These are phyloP conservation scores for Rubus idaeus DNA, from an alignment of 306 rosid genomes.

Conservation along the genomic window DNA sequence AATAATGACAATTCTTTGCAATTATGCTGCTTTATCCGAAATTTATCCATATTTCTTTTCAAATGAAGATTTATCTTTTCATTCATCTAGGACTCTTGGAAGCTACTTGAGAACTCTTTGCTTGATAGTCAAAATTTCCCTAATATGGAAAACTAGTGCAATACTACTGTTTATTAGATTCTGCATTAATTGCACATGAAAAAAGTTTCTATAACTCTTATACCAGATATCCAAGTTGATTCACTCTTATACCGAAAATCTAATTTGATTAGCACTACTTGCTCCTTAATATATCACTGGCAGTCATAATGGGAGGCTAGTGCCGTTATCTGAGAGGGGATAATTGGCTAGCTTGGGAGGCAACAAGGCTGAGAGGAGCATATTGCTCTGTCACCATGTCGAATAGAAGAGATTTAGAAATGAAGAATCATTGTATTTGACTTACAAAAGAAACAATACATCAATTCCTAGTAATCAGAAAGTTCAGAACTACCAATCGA, in stretches of 20 bases:
- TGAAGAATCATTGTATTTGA: not conserved
- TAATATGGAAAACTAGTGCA: not conserved
- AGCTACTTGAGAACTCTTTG: not conserved
- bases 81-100: not conserved
- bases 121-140: not conserved
- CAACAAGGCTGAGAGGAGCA: not conserved
- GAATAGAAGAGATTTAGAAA: not conserved
- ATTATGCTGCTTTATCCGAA: not conserved
- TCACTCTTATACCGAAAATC: not conserved
- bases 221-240: not conserved
- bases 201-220: not conserved
- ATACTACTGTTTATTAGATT: not conserved
- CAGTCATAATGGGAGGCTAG: not conserved
- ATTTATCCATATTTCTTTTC: not conserved
- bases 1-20: not conserved
- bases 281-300: not conserved
- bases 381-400: not conserved
- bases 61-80: not conserved
- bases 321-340: not conserved
- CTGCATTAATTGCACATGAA: not conserved
- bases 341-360: not conserved
- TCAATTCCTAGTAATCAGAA: not conserved
- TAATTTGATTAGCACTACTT: not conserved
- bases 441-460: not conserved
- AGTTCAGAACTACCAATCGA: not conserved